phyloP scores from a whole-genome alignment of 2,329 filamentous ascomycete species.

The Aspergillus quadrilineatus region DNA sequence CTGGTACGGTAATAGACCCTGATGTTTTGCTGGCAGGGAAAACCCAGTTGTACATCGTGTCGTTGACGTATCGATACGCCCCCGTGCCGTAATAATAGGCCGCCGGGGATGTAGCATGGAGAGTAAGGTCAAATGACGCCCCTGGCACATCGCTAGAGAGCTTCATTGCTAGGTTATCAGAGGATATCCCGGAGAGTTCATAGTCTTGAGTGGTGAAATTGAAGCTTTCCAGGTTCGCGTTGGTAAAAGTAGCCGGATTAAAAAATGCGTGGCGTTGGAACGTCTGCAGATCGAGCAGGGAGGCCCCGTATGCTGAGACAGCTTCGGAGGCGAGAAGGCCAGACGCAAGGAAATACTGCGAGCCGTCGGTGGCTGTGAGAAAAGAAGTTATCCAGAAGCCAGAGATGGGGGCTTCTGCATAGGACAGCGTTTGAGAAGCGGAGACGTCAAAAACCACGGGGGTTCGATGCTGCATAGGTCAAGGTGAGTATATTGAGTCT shows the following conservation, averaged over 20 bases:
- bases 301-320: not conserved
- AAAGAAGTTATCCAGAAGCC: not conserved
- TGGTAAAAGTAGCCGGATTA: not conserved
- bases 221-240: not conserved
- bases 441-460: not conserved
- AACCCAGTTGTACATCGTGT: not conserved
- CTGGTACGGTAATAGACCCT: not conserved
- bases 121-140: not conserved
- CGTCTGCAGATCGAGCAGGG: not conserved
- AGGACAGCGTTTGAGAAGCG: not conserved
- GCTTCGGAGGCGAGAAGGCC: not conserved
- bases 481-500: not conserved
- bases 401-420: not conserved
- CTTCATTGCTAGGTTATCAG: not conserved
- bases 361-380: not conserved
- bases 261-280: not conserved
- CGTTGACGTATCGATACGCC: not conserved
- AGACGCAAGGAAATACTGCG: not conserved
- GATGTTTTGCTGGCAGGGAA: not conserved
- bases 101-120: not conserved
- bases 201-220: not conserved
- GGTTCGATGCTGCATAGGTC: not conserved
- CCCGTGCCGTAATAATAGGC: not conserved
- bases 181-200: not conserved
- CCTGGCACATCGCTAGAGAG: not conserved